Evolutionary conservation across 2,329 filamentous ascomycete genomes (phyloP), one percentile per base, ranked within the genome.

Genomic region (Aspergillus nomiae): DNA sequence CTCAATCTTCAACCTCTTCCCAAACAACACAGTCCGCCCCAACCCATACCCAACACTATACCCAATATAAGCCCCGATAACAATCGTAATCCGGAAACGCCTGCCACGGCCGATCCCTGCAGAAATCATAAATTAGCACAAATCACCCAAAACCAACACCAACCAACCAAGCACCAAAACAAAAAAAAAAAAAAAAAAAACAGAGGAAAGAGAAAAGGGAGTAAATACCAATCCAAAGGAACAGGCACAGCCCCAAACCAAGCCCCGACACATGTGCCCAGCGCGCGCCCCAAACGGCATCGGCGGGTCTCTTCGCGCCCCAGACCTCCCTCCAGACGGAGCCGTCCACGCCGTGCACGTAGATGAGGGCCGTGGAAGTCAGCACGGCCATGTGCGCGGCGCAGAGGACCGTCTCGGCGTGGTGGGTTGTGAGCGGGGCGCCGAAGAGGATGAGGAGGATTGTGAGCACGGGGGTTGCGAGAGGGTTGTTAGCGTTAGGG

Each of bases 161-260:
- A 14, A 16, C 19, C 9, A 24, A 5, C 32, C 11, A 34, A 34
- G 2, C 19, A 43, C 24, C 7, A 55, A 45, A 38, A 3, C 51
- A 36, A 56, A 50, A 34, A n/a, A 48, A 24, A 34, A 64, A 54
- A 53, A 58, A 26, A 38, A 48, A 4, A 60, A 38, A 60, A 26
- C 34, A 7, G 43, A 16, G n/a, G 30, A 54, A 7, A 61, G 36
- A 60, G 26, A 45, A 26, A 26, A 26, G 8, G 36, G 24, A 19
- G 28, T 28, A 78, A 81, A 70, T 66, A 86, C 94, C 94, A 98
- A 77, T 99, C 95, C 69, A 99, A 82, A 2, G 95, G 95, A 70
- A 99, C 98, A 0, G 96, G 95, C 59, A 98, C 88, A 9, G 95
- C 95, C 4, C 95, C 95, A 48, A 97, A 81, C 95, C 95, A 98